phyloP scores from a whole-genome alignment of 176 grass and related monocot genomes.

The Triticum monococcum region DNA sequence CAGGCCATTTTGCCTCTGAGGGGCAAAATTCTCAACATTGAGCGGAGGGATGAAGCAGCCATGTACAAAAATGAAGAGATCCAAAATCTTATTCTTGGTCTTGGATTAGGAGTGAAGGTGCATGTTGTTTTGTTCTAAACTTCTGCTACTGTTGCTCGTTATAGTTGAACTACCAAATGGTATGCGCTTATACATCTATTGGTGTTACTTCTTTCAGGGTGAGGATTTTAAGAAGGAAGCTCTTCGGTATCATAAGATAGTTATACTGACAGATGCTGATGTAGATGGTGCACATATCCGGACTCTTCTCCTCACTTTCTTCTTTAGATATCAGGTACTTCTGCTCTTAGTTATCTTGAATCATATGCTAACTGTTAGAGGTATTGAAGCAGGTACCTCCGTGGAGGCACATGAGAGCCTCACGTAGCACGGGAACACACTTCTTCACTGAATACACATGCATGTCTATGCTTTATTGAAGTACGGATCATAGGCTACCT shows the following conservation, averaged over 20 bases:
- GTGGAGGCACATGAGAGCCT: not conserved
- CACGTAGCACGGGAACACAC: not conserved
- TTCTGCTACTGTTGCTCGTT: not conserved
- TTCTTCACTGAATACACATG: not conserved
- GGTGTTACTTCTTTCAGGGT: slow-evolving; percentile 56
- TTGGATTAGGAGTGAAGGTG: slow-evolving; percentile 97
- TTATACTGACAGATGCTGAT: slow-evolving; percentile 97
- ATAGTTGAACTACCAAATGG: not conserved
- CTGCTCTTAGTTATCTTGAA: slow-evolving; percentile 4
- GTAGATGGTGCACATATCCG: slow-evolving; percentile 97
- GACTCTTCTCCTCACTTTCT: slow-evolving; percentile 96
- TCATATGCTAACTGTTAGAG: slow-evolving; percentile 4
- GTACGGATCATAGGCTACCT: not conserved
- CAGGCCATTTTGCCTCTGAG: slow-evolving; percentile 95
- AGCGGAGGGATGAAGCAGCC: slow-evolving; percentile 93
- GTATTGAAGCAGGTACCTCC: not conserved
- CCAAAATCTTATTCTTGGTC: slow-evolving; percentile 91
- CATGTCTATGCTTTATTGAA: not conserved
- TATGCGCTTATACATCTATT: not conserved
- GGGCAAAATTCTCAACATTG: slow-evolving; percentile 98
- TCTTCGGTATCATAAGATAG: slow-evolving; percentile 95
- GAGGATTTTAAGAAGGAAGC: slow-evolving; percentile 99
- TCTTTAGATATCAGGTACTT: slow-evolving; percentile 98
- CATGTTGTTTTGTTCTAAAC: slow-evolving; percentile 17
- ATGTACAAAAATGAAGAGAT: slow-evolving; percentile 99